Base-by-base conservation (phyloP, 345 rosid genomes). In the Sonneratia alba region DNA sequence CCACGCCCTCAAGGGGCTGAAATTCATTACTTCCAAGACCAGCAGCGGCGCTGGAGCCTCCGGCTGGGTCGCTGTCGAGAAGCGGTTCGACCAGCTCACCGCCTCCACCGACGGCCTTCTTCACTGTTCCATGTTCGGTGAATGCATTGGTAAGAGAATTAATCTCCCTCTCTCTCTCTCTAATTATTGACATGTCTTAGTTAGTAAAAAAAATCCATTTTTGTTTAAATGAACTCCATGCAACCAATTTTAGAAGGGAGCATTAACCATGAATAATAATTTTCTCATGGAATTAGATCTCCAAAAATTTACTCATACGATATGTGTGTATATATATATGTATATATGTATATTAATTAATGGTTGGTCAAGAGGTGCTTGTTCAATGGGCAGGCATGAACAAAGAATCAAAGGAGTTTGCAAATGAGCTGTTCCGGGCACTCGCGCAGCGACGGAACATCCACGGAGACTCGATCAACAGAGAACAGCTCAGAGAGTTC, bases 381-480 rank as follows among this genome's bases (percentile, higher is more conserved):
- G 10, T 64, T 36, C 7, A 40, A 14, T 3, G 72, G 36, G 4
- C 76, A 91, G 98, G 97, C 13, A 91, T 91, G 96, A 91, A 88
- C 76, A 87, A 81, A 72, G 91, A 93, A 32, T 93, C 98, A 0
- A 88, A 91, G 78, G 98, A 89, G 64, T 93, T 93, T 34, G 98
- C 97, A 0, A 86, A 81, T 9, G 97, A 85, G 79, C 81, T 93
- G 68, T 91, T 89, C 38, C 78, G 85, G 14, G 94, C 97, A 38
- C 83, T 93, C 15, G 96, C 96, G 38, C 84, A 89, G 72, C 82
- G 87, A 51, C 82, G 86, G 47, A 81, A 85, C 73, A 82, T 91
- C 57, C 63, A 56, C 21, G 88, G 91, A 0, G 97, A 93, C 71
- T 82, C 83, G 32, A 87, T 93, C 74, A 83, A 82, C 80, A 91